phyloP scores from a whole-genome alignment of 2,329 filamentous ascomycete genomes.

The Fusarium mexicanum region DNA sequence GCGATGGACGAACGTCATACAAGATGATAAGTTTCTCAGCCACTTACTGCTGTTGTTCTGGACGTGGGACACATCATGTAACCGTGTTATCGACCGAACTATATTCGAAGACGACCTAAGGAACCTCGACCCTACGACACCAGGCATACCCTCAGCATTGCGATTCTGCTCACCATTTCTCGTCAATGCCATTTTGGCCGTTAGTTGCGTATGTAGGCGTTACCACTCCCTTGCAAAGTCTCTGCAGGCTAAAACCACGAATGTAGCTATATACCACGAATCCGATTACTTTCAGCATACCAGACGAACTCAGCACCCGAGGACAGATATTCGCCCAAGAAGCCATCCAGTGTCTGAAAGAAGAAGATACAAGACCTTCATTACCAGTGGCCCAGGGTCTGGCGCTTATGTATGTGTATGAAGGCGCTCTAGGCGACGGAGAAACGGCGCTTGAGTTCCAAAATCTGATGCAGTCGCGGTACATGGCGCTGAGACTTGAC shows the following conservation, averaged over 20 bases:
- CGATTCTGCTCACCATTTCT: slow-evolving; percentile 32
- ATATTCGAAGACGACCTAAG: slow-evolving; percentile 27
- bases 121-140: not conserved
- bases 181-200: slow-evolving; percentile 29
- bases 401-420: slow-evolving; percentile 23
- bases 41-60: slow-evolving; percentile 23
- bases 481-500: slow-evolving; percentile 16
- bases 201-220: slow-evolving; percentile 29
- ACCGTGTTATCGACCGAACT: slow-evolving; percentile 17
- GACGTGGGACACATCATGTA: slow-evolving; percentile 25
- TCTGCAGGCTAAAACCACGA: not conserved
- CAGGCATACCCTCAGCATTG: not conserved
- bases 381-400: slow-evolving; percentile 15
- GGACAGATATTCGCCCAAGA: slow-evolving; percentile 17
- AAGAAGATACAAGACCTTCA: slow-evolving; percentile 9
- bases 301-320: slow-evolving; percentile 4
- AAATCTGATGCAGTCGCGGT: slow-evolving; percentile 21
- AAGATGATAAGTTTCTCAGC: slow-evolving; percentile 18
- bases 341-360: slow-evolving; percentile 1
- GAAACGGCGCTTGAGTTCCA: slow-evolving; percentile 8
- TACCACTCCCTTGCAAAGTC: not conserved
- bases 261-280: slow-evolving; percentile 14
- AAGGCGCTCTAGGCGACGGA: slow-evolving; percentile 16
- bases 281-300: not conserved
- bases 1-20: slow-evolving; percentile 15